A percentile compares a stretch with the other conserved stretches of the same genome.
Conservation (phyloP, 208 protist genomes). For the Trypanosoma melophagium region DNA sequence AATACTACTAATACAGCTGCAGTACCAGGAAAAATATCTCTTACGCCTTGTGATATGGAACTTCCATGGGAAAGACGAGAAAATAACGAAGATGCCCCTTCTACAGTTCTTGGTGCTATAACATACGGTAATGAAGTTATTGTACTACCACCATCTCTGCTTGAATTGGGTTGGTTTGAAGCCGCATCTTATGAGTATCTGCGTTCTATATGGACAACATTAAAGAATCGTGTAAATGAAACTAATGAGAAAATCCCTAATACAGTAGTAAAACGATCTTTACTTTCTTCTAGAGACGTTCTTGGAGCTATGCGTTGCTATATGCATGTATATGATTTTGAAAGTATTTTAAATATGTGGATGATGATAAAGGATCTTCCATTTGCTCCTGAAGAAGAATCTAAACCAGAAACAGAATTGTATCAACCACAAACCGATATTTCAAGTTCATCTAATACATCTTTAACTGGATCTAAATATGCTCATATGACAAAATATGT, state of each 20-base stretch:
- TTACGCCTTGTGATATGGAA: no score
- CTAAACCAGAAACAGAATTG: background rate
- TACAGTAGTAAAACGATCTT: background rate
- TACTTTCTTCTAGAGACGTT: conserved; percentile 24
- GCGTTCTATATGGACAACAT: conserved; percentile 22
- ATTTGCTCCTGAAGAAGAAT: conserved; percentile 9
- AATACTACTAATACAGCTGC: no score
- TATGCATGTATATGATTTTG: conserved; percentile 66
- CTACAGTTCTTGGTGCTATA: background rate
- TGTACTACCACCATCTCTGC: conserved; percentile 24
- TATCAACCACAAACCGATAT: conserved; percentile 10
- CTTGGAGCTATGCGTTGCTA: conserved; percentile 76
- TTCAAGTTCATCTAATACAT: background rate
- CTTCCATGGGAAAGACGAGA: conserved; percentile 6
- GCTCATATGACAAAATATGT: conserved; percentile 56
- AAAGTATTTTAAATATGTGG: conserved; percentile 70
- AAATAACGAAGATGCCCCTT: background rate
- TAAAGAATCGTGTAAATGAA: background rate
- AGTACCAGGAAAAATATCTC: no score
- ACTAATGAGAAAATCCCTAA: background rate
- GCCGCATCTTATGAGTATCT: conserved; percentile 43
- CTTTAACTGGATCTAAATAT: conserved; percentile 4
- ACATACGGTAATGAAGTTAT: conserved; percentile 4
- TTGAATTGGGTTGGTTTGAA: conserved; percentile 55
- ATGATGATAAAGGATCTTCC: conserved; percentile 19